Percentiles rank a stretch among this genome's conserved stretches.
Evolutionary conservation across 768 basidiomycete genomes (phyloP).

Genomic region (Nidularia sp.): DNA sequence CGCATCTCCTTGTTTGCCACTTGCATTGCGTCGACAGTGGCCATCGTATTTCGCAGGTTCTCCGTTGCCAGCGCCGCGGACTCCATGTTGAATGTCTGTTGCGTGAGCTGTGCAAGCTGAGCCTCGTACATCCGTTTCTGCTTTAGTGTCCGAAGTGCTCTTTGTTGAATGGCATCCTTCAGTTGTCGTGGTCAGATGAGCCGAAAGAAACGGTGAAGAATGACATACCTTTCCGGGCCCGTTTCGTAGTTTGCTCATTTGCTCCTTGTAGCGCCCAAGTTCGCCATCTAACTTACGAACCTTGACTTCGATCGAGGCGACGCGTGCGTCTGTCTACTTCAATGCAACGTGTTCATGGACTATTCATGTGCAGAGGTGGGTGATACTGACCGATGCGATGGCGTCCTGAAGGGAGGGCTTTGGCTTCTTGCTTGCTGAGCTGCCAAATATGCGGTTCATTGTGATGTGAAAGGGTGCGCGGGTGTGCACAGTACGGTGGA

Average conservation of each 20-base stretch:
- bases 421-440: constrained; percentile 73
- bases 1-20: constrained; percentile 92
- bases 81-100: constrained; percentile 99
- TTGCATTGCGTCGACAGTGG: constrained; percentile 95
- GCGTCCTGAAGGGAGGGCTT: constrained; percentile 88
- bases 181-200: neutral
- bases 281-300: constrained; percentile 95
- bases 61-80: constrained; percentile 94
- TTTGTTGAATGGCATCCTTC: constrained; percentile 87
- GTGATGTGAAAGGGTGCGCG: neutral
- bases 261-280: constrained; percentile 86
- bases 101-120: constrained; percentile 85
- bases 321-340: constrained; percentile 77
- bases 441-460: constrained; percentile 88
- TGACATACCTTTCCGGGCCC: constrained; percentile 90
- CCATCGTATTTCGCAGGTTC: constrained; percentile 98
- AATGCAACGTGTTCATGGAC: constrained; percentile 1
- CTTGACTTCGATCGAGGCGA: constrained; percentile 92
- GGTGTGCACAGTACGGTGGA: no score
- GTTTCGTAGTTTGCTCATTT: constrained; percentile 89
- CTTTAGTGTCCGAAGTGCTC: constrained; percentile 89
- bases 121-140: constrained; percentile 96
- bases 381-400: constrained; percentile 69
- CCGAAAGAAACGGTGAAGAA: neutral
- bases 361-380: neutral